Evolutionary conservation across 2,329 filamentous ascomycete genomes (phyloP).

Genomic region (Xylariaceae sp.): DNA sequence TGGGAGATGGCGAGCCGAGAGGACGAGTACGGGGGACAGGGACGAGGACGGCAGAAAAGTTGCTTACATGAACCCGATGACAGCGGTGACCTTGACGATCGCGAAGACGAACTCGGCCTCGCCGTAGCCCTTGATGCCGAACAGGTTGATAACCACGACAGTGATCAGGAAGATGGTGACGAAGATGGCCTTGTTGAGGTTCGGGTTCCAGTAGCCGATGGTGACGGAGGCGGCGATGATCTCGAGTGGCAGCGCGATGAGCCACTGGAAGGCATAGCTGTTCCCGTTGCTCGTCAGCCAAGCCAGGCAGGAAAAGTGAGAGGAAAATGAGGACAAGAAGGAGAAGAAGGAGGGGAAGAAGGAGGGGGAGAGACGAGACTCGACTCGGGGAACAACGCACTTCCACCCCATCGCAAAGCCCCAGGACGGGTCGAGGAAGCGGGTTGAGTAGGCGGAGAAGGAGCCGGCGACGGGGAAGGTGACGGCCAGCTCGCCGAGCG

Average conservation of each 20-base stretch:
- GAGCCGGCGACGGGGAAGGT: slow-evolving; percentile 86
- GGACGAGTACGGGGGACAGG: no score
- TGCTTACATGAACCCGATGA: slow-evolving; percentile 79
- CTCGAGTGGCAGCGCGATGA: slow-evolving; percentile 74
- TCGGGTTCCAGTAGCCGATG: slow-evolving; percentile 68
- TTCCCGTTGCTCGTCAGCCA: not conserved
- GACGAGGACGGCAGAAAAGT: no score
- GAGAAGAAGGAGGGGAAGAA: not conserved
- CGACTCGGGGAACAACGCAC: slow-evolving; percentile 34
- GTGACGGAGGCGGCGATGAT: slow-evolving; percentile 83
- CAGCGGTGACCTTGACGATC: slow-evolving; percentile 75
- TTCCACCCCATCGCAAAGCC: slow-evolving; percentile 96
- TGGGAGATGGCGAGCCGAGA: not conserved
- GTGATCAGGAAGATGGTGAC: slow-evolving; percentile 72
- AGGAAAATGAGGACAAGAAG: no score
- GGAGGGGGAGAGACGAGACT: not conserved
- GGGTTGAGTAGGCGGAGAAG: slow-evolving; percentile 84
- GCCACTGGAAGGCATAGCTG: slow-evolving; percentile 82
- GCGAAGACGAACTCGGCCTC: slow-evolving; percentile 87
- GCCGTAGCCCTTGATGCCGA: slow-evolving; percentile 81
- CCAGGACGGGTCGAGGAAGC: slow-evolving; percentile 90
- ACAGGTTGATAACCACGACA: slow-evolving; percentile 78
- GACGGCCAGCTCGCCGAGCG: slow-evolving; percentile 85
- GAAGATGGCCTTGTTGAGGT: slow-evolving; percentile 63
- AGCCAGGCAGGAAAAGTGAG: no score